A percentile compares a stretch with the other conserved stretches of the same genome.
phyloP scores from a whole-genome alignment of 2,329 filamentous ascomycete species.

The Waltergamsia citrina region DNA sequence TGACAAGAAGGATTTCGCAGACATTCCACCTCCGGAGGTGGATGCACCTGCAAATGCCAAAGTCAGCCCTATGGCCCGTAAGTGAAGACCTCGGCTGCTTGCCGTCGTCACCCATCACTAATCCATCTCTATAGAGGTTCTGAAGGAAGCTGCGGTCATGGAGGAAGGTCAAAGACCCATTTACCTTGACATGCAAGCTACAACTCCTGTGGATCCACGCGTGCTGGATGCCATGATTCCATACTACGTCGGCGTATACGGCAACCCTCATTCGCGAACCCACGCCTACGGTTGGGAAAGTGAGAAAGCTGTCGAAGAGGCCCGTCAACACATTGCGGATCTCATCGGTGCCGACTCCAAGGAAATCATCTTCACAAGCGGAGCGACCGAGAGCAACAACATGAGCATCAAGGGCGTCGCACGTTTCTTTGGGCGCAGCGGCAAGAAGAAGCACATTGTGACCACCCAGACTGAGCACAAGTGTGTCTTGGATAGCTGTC shows the following conservation, averaged over 20 bases:
- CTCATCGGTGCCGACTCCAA: slow-evolving; percentile 93
- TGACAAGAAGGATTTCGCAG: slow-evolving; percentile 74
- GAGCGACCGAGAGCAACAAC: slow-evolving; percentile 97
- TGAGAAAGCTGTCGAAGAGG: slow-evolving; percentile 85
- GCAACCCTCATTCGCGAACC: slow-evolving; percentile 93
- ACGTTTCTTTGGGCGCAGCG: slow-evolving; percentile 82
- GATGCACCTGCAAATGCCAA: slow-evolving; percentile 35
- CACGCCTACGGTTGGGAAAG: slow-evolving; percentile 99
- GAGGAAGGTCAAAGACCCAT: slow-evolving; percentile 89
- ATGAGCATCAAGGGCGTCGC: slow-evolving; percentile 99
- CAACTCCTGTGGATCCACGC: slow-evolving; percentile 86
- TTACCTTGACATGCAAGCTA: slow-evolving; percentile 97
- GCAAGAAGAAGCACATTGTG: slow-evolving; percentile 98
- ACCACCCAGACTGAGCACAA: slow-evolving; percentile 98
- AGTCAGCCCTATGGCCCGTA: slow-evolving; percentile 68
- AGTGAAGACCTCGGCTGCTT: slow-evolving; percentile 6
- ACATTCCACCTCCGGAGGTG: slow-evolving; percentile 28
- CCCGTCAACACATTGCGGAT: slow-evolving; percentile 71
- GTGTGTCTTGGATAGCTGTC: slow-evolving; percentile 93
- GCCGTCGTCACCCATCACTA: not conserved
- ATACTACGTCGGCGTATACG: slow-evolving; percentile 85
- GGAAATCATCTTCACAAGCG: slow-evolving; percentile 98
- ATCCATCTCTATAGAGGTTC: slow-evolving; percentile 44
- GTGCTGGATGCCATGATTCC: slow-evolving; percentile 96
- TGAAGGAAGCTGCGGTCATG: slow-evolving; percentile 89